Base-by-base conservation (phyloP, 495 filamentous ascomycete species). In the Sabuloglossum arenarium region DNA sequence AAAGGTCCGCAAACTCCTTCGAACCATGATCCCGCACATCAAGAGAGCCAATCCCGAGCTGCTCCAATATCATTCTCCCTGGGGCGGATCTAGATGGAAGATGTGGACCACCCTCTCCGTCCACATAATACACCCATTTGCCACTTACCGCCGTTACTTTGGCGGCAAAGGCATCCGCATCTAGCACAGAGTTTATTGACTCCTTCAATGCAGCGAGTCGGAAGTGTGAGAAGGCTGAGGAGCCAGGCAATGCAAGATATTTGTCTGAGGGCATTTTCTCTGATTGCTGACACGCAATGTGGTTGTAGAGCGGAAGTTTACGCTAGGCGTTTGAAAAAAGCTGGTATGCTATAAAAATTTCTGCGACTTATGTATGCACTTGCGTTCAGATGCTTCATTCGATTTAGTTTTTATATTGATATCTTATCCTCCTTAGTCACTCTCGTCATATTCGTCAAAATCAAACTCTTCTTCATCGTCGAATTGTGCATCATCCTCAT, bases 371-470 rank as follows among this genome's bases (percentile, higher is more conserved):
- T n/a, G n/a, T n/a, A n/a, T n/a, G n/a, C n/a, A n/a, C n/a, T n/a
- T n/a, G n/a, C n/a, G n/a, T n/a, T n/a, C n/a, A n/a, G n/a, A n/a
- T n/a, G n/a, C n/a, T n/a, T n/a, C n/a, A 9, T 37, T 14, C 34
- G 34, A 14, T 14, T 12, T 37, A 14, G 1, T 37, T 37, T 14
- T 37, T 21, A 21, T 21, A 10, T 43, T 43, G n/a, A 32, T 10
- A 14, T 28, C 23, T 54, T 21, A 12, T 1, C 29, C 54, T 5
- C 59, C 60, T 12, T 62, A 63, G 39, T 61, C 60, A 1, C 55
- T 59, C 57, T 66, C 64, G 39, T 61, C 59, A 50, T 63, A 63
- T 4, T 58, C 59, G 24, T 58, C 56, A 42, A 58, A 63, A 24
- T 63, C 49, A 16, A 52, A 39, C 29, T 61, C 56, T 53, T 58